These are phyloP conservation scores for Cenchrus purpureus DNA, from an alignment of 176 grass and related monocot genomes.

Conservation along the genomic window DNA sequence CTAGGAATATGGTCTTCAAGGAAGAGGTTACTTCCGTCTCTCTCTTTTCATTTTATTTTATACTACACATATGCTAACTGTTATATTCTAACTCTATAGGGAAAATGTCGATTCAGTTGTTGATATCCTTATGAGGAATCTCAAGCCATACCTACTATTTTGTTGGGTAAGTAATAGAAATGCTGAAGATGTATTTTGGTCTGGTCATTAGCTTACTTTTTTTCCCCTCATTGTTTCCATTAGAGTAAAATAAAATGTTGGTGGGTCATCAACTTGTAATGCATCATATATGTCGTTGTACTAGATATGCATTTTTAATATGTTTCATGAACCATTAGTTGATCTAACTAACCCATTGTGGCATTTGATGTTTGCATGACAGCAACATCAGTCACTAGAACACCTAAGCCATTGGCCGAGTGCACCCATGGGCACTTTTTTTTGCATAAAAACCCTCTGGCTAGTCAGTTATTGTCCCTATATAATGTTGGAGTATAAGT, in stretches of 20 bases:
- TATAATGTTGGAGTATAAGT: background rate
- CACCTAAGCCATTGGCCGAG: background rate
- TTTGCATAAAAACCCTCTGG: background rate
- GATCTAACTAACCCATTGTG: background rate
- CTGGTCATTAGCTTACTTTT: background rate
- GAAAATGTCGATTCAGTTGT: conserved; percentile 64
- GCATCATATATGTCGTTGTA: background rate
- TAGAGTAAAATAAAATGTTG: background rate
- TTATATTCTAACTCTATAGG: conserved; percentile 46
- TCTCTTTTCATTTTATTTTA: conserved; percentile 2
- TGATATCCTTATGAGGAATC: conserved; percentile 69
- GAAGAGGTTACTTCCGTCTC: conserved; percentile 52
- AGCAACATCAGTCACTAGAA: background rate
- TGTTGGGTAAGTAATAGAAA: conserved; percentile 72
- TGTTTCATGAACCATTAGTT: background rate
- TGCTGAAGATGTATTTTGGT: background rate
- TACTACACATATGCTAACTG: conserved; percentile 32
- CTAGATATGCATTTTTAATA: background rate
- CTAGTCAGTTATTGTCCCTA: background rate
- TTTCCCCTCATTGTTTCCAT: background rate
- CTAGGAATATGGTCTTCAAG: conserved; percentile 89
- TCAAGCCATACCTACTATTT: conserved; percentile 68
- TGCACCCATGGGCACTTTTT: background rate
- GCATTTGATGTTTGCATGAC: background rate
- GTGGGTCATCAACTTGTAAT: background rate